Base-by-base conservation (phyloP, 2,329 filamentous ascomycete species). In the Trichoderma endophyticum region DNA sequence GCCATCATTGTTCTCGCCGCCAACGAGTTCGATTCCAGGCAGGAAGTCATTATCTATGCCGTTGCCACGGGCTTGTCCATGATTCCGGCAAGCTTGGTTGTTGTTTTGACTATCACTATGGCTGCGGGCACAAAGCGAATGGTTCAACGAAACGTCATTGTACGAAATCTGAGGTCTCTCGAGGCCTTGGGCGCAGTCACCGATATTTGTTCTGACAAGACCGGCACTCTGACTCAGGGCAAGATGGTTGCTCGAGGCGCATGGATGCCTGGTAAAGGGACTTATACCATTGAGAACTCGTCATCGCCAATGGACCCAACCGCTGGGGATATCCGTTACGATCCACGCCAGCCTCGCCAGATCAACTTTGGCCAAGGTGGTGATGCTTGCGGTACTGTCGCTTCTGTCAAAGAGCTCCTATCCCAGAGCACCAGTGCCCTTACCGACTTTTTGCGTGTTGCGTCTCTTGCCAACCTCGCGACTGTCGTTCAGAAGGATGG, bases 401-500 rank as follows among this genome's bases (percentile, higher is more conserved):
- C 79, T 1, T 48, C 86, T 57, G 8, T 26, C 14, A 30, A 57
- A 6, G 54, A 30, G 21, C 48, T 54, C 21, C 11, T 54, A 5
- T 54, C 48, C 11, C 21, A 24, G 48, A 54, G 21, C 21, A 24
- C 5, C 9, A 30, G 2, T 4, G 15, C 26, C 7, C 54, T 57
- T 3, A 57, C 14, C 3, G 54, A 57, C 6, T 57, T 28, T 28
- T 8, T 57, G 24, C 24, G 4, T 4, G 26, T 57, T 18, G 54
- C 54, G 5, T 57, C 54, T 18, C 54, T 57, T 5, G 54, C 54
- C 14, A 57, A 57, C 26, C 54, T 57, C 1, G 54, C 54, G 14
- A 28, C 24, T 39, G 86, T 92, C 4, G 86, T 90, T 73, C 83
- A 88, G 73, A 83, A 82, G 14, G 82, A 88, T 14, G 80, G 78